These are phyloP conservation scores for Mycena maculata DNA, from an alignment of 768 basidiomycete species.

Conservation along the genomic window DNA sequence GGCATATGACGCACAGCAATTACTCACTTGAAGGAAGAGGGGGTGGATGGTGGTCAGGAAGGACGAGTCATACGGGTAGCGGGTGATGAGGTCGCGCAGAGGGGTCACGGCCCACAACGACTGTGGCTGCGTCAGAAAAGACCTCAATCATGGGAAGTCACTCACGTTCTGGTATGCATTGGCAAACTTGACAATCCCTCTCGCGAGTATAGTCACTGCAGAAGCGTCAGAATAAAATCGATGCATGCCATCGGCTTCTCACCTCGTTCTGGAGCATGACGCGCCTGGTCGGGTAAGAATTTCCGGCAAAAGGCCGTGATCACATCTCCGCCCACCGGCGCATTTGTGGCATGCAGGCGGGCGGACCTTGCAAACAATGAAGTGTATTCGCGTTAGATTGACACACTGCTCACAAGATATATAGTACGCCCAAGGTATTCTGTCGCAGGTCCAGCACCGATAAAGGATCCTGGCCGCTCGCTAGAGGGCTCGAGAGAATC, in stretches of 20 bases:
- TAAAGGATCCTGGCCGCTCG: slow-evolving; percentile 77
- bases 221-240: slow-evolving; percentile 4
- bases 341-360: slow-evolving; percentile 56
- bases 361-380: slow-evolving; percentile 59
- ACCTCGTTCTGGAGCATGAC: slow-evolving; percentile 79
- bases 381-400: neutral
- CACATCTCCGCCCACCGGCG: slow-evolving; percentile 54
- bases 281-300: slow-evolving; percentile 74
- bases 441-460: slow-evolving; percentile 61
- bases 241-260: neutral
- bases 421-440: slow-evolving; percentile 75
- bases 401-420: slow-evolving; percentile 70
- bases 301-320: slow-evolving; percentile 68
- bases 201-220: slow-evolving; percentile 75
- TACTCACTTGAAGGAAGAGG: slow-evolving; percentile 69
- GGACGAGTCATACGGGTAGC: slow-evolving; percentile 67
- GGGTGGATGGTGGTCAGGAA: slow-evolving; percentile 80
- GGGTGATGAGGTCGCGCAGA: slow-evolving; percentile 66
- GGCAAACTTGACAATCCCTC: slow-evolving; percentile 66
- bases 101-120: slow-evolving; percentile 63
- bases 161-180: slow-evolving; percentile 63
- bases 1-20: neutral
- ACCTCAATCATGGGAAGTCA: slow-evolving; percentile 2
- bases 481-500: slow-evolving; percentile 63
- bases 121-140: slow-evolving; percentile 36